Percentiles rank a stretch among this genome's conserved stretches.
Evolutionary conservation across 768 basidiomycete species (phyloP).

Genomic region (Cantharellus anzutake): DNA sequence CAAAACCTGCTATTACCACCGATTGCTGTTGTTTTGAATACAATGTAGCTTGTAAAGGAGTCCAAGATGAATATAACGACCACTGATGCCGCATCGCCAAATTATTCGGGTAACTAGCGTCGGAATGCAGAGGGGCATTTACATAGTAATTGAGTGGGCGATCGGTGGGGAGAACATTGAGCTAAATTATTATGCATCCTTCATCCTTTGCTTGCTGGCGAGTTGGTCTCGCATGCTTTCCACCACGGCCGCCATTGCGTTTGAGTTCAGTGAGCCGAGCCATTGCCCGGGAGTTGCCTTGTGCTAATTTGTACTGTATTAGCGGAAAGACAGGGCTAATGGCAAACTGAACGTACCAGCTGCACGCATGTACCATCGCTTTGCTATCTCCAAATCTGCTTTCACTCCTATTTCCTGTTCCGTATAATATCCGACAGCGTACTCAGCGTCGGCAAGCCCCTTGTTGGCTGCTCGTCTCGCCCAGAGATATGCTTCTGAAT

Average conservation of each 20-base stretch:
- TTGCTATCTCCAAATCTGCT: constrained; percentile 87
- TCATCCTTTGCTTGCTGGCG: constrained; percentile 88
- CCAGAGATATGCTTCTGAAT: constrained; percentile 98
- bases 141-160: not conserved
- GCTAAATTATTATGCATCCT: constrained; percentile 46
- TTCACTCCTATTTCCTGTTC: constrained; percentile 97
- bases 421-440: constrained; percentile 96
- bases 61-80: not conserved
- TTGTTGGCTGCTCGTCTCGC: constrained; percentile 92
- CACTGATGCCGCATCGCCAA: not conserved
- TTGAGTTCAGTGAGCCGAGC: constrained; percentile 90
- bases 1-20: not conserved
- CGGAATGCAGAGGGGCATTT: not conserved
- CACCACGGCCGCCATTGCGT: constrained; percentile 62
- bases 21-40: not conserved
- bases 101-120: not conserved
- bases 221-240: constrained; percentile 67
- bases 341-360: constrained; percentile 45
- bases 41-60: not conserved
- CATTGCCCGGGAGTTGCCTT: constrained; percentile 98
- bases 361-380: constrained; percentile 98
- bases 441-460: constrained; percentile 91
- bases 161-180: not conserved
- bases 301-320: constrained; percentile 31
- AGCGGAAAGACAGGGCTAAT: not conserved